Conservation (phyloP, 192 early-diverging fungal species). For the Coemansia sp. region DNA sequence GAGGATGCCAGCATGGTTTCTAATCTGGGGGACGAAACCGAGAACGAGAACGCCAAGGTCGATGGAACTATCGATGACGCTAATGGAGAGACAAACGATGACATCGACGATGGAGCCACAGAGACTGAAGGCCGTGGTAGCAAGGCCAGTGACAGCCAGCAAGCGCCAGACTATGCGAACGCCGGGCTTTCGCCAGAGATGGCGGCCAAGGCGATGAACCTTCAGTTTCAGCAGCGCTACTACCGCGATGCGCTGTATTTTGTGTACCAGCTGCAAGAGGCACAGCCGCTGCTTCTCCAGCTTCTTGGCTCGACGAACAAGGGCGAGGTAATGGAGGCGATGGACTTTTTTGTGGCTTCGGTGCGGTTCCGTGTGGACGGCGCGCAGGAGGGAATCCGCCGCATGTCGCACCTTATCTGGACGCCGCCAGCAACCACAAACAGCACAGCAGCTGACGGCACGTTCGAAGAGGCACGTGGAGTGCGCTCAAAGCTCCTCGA, state of each 20-base stretch:
- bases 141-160: constrained; percentile 17
- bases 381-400: constrained; percentile 80
- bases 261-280: constrained; percentile 74
- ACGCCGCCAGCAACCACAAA: constrained; percentile 59
- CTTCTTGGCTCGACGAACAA: constrained; percentile 88
- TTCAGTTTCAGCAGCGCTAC: constrained; percentile 68
- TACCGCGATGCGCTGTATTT: constrained; percentile 89
- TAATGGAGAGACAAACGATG: constrained; percentile 11
- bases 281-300: constrained; percentile 75
- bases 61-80: background rate
- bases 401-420: constrained; percentile 97
- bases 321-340: constrained; percentile 91
- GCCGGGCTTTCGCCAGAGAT: constrained; percentile 52
- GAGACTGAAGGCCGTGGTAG: constrained; percentile 33
- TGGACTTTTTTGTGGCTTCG: constrained; percentile 90
- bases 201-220: constrained; percentile 54
- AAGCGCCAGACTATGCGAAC: constrained; percentile 31
- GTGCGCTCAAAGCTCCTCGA: constrained; percentile 73
- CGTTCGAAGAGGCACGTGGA: constrained; percentile 68
- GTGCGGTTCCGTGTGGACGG: constrained; percentile 83
- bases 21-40: constrained; percentile 15
- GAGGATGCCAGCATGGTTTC: constrained; percentile 27
- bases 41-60: constrained; percentile 19
- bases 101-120: constrained; percentile 15
- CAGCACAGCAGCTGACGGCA: constrained; percentile 18